Percentiles rank a stretch among this genome's conserved stretches.
phyloP scores from a whole-genome alignment of 2,329 filamentous ascomycete genomes.

The Rhexocercosporidium sp. region DNA sequence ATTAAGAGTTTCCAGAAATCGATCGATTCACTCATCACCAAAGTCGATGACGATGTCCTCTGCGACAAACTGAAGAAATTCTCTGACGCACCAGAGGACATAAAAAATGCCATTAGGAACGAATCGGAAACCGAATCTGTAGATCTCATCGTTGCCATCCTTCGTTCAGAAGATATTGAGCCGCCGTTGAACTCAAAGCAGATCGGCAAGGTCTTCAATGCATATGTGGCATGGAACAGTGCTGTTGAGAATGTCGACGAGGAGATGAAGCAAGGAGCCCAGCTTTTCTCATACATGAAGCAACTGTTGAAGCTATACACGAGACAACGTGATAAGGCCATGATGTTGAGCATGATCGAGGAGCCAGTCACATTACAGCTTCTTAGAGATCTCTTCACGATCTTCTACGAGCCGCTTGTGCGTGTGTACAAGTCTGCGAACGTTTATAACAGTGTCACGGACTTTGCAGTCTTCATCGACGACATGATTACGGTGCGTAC shows the following conservation, averaged over 20 bases:
- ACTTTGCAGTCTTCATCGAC: slow-evolving; percentile 91
- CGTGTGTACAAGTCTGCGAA: slow-evolving; percentile 98
- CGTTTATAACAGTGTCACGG: slow-evolving; percentile 95
- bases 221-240: slow-evolving; percentile 94
- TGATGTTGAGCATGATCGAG: slow-evolving; percentile 96
- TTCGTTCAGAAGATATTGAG: slow-evolving; percentile 77
- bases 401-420: slow-evolving; percentile 97
- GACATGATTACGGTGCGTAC: slow-evolving; percentile 79
- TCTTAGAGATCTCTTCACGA: slow-evolving; percentile 94
- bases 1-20: slow-evolving; percentile 85
- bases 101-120: slow-evolving; percentile 75
- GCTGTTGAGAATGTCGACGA: slow-evolving; percentile 90
- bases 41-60: slow-evolving; percentile 81
- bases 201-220: slow-evolving; percentile 86
- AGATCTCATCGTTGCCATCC: slow-evolving; percentile 83
- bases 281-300: slow-evolving; percentile 93
- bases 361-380: slow-evolving; percentile 97
- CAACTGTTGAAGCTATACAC: slow-evolving; percentile 92
- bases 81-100: slow-evolving; percentile 72
- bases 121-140: slow-evolving; percentile 77
- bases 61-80: slow-evolving; percentile 83
- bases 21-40: slow-evolving; percentile 76
- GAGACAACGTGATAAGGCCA: slow-evolving; percentile 89
- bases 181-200: slow-evolving; percentile 76
- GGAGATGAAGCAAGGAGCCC: slow-evolving; percentile 85